phyloP scores from a whole-genome alignment of 495 filamentous ascomycete genomes.

The Penicillium ucsense region DNA sequence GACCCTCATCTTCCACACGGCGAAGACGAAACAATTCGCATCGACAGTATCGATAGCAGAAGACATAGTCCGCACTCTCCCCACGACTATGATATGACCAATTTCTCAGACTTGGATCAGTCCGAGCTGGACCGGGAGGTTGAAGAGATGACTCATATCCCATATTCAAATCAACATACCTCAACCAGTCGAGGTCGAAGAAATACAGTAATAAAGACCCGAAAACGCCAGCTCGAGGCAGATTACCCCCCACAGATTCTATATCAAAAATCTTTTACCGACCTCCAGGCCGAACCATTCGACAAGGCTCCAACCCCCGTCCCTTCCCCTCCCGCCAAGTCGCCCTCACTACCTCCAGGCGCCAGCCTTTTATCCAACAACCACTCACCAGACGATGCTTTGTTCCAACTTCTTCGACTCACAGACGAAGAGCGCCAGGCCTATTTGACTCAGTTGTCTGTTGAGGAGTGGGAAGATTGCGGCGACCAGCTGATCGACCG shows the following conservation, averaged over 20 bases:
- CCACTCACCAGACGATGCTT: conserved; percentile 18
- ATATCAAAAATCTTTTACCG: conserved; percentile 31
- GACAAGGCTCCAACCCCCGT: conserved; percentile 25
- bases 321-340: conserved; percentile 9
- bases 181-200: conserved; percentile 6
- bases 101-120: conserved; percentile 21
- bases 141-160: conserved; percentile 25
- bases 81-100: conserved; percentile 27
- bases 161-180: conserved; percentile 17
- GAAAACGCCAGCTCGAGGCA: conserved; percentile 28
- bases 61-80: conserved; percentile 21
- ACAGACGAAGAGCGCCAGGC: conserved; percentile 40
- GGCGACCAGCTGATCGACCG: conserved; percentile 71
- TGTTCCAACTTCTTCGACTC: conserved; percentile 20
- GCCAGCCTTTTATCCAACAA: conserved; percentile 3
- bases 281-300: conserved; percentile 38
- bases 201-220: conserved; percentile 17
- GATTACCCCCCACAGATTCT: conserved; percentile 36
- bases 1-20: too few species aligned
- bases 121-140: conserved; percentile 22
- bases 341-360: conserved; percentile 13
- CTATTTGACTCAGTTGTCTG: conserved; percentile 54
- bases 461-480: conserved; percentile 71
- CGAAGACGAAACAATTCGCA: conserved; percentile 10
- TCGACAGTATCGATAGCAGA: conserved; percentile 12